Conservation (phyloP, 177 flowering plant genomes). For the Vitis hybrid region DNA sequence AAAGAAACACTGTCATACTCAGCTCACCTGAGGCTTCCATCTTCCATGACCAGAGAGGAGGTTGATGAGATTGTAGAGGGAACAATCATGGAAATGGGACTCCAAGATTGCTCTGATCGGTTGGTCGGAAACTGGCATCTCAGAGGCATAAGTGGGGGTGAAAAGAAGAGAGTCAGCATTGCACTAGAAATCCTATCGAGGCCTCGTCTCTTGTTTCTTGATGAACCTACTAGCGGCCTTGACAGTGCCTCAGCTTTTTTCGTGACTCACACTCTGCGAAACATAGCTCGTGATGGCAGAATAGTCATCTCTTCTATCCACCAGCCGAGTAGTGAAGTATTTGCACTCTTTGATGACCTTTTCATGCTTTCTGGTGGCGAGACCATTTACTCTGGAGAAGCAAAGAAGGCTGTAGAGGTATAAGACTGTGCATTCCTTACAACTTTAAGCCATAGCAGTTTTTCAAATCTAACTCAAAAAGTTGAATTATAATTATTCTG, state of each 20-base stretch:
- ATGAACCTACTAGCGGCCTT: constrained; percentile 17
- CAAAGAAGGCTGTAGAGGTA: constrained; percentile 17
- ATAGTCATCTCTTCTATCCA: constrained; percentile 14
- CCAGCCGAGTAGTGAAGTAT: constrained; percentile 6
- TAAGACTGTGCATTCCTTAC: neutral
- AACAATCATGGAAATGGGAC: constrained; percentile 21
- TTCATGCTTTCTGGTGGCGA: constrained; percentile 15
- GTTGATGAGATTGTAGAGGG: constrained; percentile 9
- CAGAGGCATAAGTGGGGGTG: constrained; percentile 19
- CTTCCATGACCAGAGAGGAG: constrained; percentile 10
- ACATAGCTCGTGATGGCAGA: constrained; percentile 17
- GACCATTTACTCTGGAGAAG: constrained; percentile 18
- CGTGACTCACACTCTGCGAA: constrained; percentile 13
- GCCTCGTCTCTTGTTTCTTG: constrained; percentile 19
- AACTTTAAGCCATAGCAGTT: no score
- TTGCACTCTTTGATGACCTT: constrained; percentile 19
- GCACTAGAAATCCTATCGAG: constrained; percentile 18
- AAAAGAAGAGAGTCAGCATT: constrained; percentile 19
- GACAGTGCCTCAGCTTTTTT: constrained; percentile 8
- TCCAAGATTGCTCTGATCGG: constrained; percentile 16
- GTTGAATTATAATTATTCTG: no score
- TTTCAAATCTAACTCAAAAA: no score
- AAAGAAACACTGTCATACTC: constrained; percentile 18
- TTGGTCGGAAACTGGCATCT: constrained; percentile 17
- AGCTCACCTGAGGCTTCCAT: constrained; percentile 14